phyloP scores from a whole-genome alignment of 2,329 filamentous ascomycete genomes.

The Sarocladium oryzae region DNA sequence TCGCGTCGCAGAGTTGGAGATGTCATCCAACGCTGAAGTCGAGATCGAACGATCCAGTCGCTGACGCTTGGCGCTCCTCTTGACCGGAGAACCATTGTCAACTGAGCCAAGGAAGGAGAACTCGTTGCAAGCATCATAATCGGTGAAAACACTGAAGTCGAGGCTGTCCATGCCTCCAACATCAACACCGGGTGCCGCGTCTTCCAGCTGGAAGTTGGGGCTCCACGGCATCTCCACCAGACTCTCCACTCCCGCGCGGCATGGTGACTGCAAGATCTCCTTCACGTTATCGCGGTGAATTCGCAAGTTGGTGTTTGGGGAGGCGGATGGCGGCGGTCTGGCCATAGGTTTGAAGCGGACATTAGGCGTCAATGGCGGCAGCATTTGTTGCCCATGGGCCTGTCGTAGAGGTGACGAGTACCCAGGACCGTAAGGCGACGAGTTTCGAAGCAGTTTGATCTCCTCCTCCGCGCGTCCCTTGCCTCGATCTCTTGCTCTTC shows the following conservation, averaged over 20 bases:
- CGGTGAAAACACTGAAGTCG: conserved; percentile 59
- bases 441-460: conserved; percentile 86
- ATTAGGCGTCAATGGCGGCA: conserved; percentile 74
- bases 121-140: conserved; percentile 22
- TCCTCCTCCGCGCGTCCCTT: conserved; percentile 69
- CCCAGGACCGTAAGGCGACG: conserved; percentile 67
- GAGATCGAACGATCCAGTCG: conserved; percentile 59
- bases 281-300: conserved; percentile 81
- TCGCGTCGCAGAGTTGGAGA: conserved; percentile 46
- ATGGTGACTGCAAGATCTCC: conserved; percentile 73
- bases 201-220: conserved; percentile 60
- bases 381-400: conserved; percentile 50
- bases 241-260: conserved; percentile 37
- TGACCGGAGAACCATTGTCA: conserved; percentile 58
- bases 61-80: conserved; percentile 53
- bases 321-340: conserved; percentile 63
- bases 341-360: conserved; percentile 67
- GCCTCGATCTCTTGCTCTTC: conserved; percentile 39
- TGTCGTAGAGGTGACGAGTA: conserved; percentile 66
- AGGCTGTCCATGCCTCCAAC: conserved; percentile 42
- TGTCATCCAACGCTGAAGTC: conserved; percentile 53
- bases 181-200: conserved; percentile 42
- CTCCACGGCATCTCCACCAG: conserved; percentile 55
- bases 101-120: conserved; percentile 37
- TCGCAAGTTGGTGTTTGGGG: conserved; percentile 85